These are phyloP conservation scores for Zymoseptoria passerinii DNA, from an alignment of 2,329 filamentous ascomycete species.

Conservation along the genomic window DNA sequence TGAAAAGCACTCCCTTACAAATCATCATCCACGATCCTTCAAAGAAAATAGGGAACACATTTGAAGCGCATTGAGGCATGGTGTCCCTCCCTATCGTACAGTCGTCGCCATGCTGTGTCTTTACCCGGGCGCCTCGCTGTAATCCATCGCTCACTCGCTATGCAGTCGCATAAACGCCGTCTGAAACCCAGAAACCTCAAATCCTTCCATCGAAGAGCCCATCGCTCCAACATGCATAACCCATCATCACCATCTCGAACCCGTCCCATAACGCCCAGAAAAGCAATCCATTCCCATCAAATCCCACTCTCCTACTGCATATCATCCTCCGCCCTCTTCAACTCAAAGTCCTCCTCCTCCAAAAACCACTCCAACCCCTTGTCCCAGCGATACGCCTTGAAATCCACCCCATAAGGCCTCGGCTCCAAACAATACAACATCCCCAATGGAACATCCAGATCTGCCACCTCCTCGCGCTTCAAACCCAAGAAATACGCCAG, in stretches of 20 bases:
- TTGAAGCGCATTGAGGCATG: not conserved
- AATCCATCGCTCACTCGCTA: not conserved
- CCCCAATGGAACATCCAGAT: constrained; percentile 86
- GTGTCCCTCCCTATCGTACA: constrained; percentile 1
- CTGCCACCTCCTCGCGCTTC: constrained; percentile 81
- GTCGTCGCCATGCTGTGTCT: constrained; percentile 5
- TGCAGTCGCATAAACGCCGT: not conserved
- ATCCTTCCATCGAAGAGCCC: not conserved
- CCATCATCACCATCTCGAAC: not conserved
- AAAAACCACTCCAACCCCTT: constrained; percentile 71
- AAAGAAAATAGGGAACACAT: not conserved
- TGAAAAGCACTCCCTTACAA: not conserved
- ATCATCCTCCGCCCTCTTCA: constrained; percentile 48
- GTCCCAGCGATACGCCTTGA: constrained; percentile 91
- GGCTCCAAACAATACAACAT: constrained; percentile 93
- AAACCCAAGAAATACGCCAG: constrained; percentile 96
- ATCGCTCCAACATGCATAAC: not conserved
- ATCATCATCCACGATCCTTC: not conserved
- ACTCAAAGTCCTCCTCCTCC: constrained; percentile 73
- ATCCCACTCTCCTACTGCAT: constrained; percentile 15
- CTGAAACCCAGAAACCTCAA: not conserved
- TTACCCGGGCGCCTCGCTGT: constrained; percentile 10
- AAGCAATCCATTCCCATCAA: not conserved
- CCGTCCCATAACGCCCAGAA: not conserved
- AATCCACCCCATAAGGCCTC: constrained; percentile 95